Percentiles rank a stretch among this genome's conserved stretches.
These are phyloP conservation scores for Daldinia eschscholtzii DNA, from an alignment of 2,329 filamentous ascomycete genomes.

Conservation along the genomic window DNA sequence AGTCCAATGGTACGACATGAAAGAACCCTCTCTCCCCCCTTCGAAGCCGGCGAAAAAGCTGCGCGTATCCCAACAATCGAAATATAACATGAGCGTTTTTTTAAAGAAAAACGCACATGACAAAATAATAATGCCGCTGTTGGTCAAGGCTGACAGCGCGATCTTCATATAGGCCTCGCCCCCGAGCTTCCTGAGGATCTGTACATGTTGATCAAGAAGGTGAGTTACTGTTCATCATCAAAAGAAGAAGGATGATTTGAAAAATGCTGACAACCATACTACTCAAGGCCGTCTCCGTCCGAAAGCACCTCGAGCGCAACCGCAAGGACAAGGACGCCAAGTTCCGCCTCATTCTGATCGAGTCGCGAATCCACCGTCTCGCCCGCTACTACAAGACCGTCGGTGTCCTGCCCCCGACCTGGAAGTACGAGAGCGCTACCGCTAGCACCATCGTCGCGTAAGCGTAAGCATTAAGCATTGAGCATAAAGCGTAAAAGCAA, in stretches of 20 bases:
- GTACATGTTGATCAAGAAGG: slow-evolving; percentile 99
- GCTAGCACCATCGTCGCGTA: slow-evolving; percentile 95
- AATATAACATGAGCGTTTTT: slow-evolving; percentile 25
- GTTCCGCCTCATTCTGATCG: slow-evolving; percentile 99
- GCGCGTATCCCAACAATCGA: background rate
- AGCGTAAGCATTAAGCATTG: slow-evolving; percentile 53
- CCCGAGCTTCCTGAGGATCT: slow-evolving; percentile 99
- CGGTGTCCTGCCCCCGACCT: slow-evolving; percentile 86
- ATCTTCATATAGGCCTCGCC: slow-evolving; percentile 89
- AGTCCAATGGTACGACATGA: slow-evolving; percentile 89
- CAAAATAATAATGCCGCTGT: slow-evolving; percentile 76
- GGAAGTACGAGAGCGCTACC: slow-evolving; percentile 98
- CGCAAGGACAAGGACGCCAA: slow-evolving; percentile 99
- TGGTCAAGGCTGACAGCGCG: slow-evolving; percentile 95
- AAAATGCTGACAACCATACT: slow-evolving; percentile 38
- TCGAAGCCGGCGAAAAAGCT: slow-evolving; percentile 32
- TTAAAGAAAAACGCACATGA: slow-evolving; percentile 9
- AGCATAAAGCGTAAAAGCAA: background rate
- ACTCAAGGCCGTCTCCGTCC: slow-evolving; percentile 88
- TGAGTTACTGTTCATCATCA: slow-evolving; percentile 56
- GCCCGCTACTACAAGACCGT: slow-evolving; percentile 99
- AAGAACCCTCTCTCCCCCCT: slow-evolving; percentile 27
- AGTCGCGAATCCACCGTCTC: slow-evolving; percentile 99
- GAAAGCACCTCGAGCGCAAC: slow-evolving; percentile 99
- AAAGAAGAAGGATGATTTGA: background rate